Base-by-base conservation (phyloP, 352 stramenopile species). In the Phytopythium kandeliae region DNA sequence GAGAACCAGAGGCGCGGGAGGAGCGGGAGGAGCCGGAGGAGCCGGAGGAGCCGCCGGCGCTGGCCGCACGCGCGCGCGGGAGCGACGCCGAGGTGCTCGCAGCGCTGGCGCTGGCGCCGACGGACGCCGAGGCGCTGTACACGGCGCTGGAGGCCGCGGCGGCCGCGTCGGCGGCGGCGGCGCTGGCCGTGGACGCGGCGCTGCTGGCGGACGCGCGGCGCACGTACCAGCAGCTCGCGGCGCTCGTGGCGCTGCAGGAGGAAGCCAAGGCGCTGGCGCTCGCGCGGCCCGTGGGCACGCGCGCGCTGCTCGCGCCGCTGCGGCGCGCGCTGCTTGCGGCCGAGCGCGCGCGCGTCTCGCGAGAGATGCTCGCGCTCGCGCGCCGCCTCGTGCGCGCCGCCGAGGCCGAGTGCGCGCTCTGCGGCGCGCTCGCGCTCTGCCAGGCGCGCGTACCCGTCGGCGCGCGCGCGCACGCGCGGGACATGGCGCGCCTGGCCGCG, bases 371-470 rank as follows among this genome's bases (percentile, higher is more conserved):
- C 26, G 54, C 71, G 46, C 60, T 89, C 0, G 76, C 67, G 2
- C 46, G 81, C 24, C 78, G 85, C 24, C 57, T 93, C 15, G 77
- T 93, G 38, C 78, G 79, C 41, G 82, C 75, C 38, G 79, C 75
- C 16, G 82, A 93, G 56, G 74, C 74, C 45, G 82, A 93, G 55
- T 89, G 78, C 38, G 90, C 73, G 48, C 68, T 93, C n/a, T 93
- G 85, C 42, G 79, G 82, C 8, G 86, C 71, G 36, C 67, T 89
- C 38, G 71, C 76, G 21, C 62, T 90, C 24, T 87, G 77, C 38
- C 55, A 65, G 16, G 60, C 60, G 38, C 81, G 75, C 46, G 85
- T 92, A 46, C 63, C 71, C 21, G 57, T 79, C 16, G 79, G 77
- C 38, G 71, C 74, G 0, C 73, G 73, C 58, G 69, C 73, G 30